Conservation (phyloP, 1,139 yeast species). For the Hyphopichia wangnamkhiaoensis region DNA sequence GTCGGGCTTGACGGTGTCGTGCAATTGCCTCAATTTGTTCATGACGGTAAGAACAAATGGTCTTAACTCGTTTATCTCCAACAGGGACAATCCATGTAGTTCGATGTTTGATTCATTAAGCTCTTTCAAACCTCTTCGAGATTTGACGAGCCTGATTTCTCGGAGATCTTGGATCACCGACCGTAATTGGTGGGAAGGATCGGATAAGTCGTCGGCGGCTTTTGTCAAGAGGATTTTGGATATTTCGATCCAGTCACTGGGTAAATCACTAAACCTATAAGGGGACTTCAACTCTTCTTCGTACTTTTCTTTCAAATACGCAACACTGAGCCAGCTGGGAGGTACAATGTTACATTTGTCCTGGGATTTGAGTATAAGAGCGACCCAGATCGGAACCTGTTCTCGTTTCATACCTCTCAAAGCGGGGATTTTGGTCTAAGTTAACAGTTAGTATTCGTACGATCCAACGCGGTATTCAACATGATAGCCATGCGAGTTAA, state of each 20-base stretch:
- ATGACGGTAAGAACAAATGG: slow-evolving; percentile 79
- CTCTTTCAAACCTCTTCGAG: slow-evolving; percentile 73
- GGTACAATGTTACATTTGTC: slow-evolving; percentile 82
- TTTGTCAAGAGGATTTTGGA: slow-evolving; percentile 64
- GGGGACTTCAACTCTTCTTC: slow-evolving; percentile 66
- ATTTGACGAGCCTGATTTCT: slow-evolving; percentile 80
- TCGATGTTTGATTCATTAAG: slow-evolving; percentile 83
- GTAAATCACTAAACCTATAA: slow-evolving; percentile 67
- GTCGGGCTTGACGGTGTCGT: slow-evolving; percentile 37
- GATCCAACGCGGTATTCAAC: too few species aligned
- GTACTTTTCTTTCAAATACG: slow-evolving; percentile 56
- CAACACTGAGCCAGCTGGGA: slow-evolving; percentile 80
- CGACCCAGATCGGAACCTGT: slow-evolving; percentile 85
- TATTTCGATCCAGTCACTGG: slow-evolving; percentile 86
- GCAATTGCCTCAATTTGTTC: slow-evolving; percentile 67
- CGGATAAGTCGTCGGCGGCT: slow-evolving; percentile 76
- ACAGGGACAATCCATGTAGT: slow-evolving; percentile 74
- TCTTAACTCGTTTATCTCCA: slow-evolving; percentile 87
- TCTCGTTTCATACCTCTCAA: slow-evolving; percentile 70
- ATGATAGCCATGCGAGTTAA: background rate
- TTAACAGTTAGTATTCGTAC: slow-evolving; percentile 12
- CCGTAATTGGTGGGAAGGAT: slow-evolving; percentile 63
- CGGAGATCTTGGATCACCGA: slow-evolving; percentile 78
- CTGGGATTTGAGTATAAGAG: slow-evolving; percentile 78
- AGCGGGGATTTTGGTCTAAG: slow-evolving; percentile 49